Conservation (phyloP, 306 rosid genomes). For the Luffa aegyptiaca region DNA sequence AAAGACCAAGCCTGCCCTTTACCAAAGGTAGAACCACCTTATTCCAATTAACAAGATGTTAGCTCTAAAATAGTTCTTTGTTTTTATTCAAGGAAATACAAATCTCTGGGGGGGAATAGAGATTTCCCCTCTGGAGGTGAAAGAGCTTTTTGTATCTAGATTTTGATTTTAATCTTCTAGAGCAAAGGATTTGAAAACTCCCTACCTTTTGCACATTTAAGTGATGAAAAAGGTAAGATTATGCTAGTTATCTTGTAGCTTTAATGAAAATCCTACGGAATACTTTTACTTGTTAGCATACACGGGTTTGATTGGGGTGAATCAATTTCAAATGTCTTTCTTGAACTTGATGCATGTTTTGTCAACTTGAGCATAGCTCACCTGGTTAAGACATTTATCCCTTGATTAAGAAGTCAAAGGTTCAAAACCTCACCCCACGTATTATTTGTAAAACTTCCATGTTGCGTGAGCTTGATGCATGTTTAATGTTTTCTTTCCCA, state of each 20-base stretch:
- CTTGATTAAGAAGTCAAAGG: too few species aligned
- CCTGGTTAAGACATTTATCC: too few species aligned
- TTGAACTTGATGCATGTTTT: background rate
- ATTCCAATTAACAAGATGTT: background rate
- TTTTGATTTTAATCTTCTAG: background rate
- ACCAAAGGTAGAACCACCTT: background rate
- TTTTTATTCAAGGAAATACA: background rate
- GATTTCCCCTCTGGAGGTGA: background rate
- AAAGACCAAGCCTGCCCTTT: background rate
- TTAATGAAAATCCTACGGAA: background rate
- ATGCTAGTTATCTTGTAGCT: background rate
- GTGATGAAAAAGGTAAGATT: background rate
- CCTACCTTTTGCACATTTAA: too few species aligned
- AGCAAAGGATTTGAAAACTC: too few species aligned
- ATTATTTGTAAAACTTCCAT: too few species aligned
- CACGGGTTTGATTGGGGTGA: background rate
- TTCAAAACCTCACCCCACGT: too few species aligned
- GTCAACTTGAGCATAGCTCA: too few species aligned
- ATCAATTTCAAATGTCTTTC: background rate
- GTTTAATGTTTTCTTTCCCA: background rate
- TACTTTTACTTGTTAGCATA: background rate
- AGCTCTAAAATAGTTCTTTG: background rate
- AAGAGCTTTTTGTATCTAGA: background rate
- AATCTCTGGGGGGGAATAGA: background rate
- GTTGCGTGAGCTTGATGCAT: conserved; percentile 1